Evolutionary conservation across 73 alveolate species (phyloP).

Genomic region (Blepharisma japonicum): DNA sequence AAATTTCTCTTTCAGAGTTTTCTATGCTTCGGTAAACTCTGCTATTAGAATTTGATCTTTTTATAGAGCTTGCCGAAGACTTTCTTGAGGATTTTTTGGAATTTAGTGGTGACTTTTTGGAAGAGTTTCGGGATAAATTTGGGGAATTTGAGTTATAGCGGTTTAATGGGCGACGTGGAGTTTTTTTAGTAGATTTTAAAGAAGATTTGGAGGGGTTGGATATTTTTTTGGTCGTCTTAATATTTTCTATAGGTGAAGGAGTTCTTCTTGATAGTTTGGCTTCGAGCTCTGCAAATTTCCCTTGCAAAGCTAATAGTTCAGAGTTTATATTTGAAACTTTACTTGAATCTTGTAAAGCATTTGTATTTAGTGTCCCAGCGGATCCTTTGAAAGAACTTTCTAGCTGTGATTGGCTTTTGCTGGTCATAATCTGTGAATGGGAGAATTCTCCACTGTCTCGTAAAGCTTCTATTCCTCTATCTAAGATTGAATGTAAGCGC

Average conservation of each 20-base stretch:
- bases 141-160: not conserved
- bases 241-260: not conserved
- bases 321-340: not conserved
- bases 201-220: not conserved
- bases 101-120: not conserved
- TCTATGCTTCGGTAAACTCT: not conserved
- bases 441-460: not conserved
- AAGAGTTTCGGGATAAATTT: not conserved
- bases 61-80: not conserved
- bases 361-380: too few species aligned
- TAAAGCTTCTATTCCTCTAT: conserved; percentile 25
- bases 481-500: conserved; percentile 12
- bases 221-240: not conserved
- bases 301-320: not conserved
- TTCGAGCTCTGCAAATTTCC: not conserved
- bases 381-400: too few species aligned
- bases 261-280: conserved; percentile 2
- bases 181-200: not conserved
- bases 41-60: not conserved
- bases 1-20: conserved; percentile 27
- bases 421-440: too few species aligned
- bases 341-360: too few species aligned
- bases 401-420: too few species aligned
- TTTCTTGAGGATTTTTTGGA: not conserved
- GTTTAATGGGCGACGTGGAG: not conserved